Conservation (phyloP, 495 filamentous ascomycete genomes). For the Trichocladium uniseriatum region DNA sequence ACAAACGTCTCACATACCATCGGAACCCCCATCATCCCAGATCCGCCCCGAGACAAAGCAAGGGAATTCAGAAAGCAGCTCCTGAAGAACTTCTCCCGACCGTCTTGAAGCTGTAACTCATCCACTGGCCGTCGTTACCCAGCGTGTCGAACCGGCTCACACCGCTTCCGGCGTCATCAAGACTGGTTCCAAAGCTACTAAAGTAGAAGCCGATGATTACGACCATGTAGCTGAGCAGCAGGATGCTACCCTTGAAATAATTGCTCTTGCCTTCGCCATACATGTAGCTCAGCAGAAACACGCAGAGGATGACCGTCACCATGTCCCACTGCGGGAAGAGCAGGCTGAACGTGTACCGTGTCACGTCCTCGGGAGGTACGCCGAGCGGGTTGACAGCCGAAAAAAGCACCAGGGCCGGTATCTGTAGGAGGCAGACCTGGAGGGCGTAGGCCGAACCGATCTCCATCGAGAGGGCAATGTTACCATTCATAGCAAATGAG, state of each 20-base stretch:
- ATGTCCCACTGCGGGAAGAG: conserved; percentile 99
- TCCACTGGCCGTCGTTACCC: conserved; percentile 40
- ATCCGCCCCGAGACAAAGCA: too few species aligned
- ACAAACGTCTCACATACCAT: too few species aligned
- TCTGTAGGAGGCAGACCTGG: conserved; percentile 95
- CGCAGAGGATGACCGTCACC: conserved; percentile 93
- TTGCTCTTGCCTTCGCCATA: conserved; percentile 97
- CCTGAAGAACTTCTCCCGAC: conserved; percentile 37
- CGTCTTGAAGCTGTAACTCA: conserved; percentile 43
- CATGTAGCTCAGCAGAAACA: conserved; percentile 95
- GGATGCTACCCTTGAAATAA: conserved; percentile 87
- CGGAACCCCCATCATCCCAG: too few species aligned
- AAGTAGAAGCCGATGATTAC: conserved; percentile 89
- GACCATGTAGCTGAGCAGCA: conserved; percentile 88
- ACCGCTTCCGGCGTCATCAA: conserved; percentile 47
- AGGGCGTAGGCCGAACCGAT: conserved; percentile 96
- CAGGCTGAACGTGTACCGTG: conserved; percentile 77
- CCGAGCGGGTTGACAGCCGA: conserved; percentile 49
- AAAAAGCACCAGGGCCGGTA: conserved; percentile 87
- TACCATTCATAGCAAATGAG: conserved; percentile 99
- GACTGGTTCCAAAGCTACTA: conserved; percentile 58
- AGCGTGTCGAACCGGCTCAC: conserved; percentile 64
- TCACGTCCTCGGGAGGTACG: conserved; percentile 43
- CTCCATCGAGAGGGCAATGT: conserved; percentile 98
- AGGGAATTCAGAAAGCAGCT: conserved; percentile 23